A percentile compares a stretch with the other conserved stretches of the same genome.
phyloP scores from a whole-genome alignment of 768 basidiomycete species.

The Chiua virens region DNA sequence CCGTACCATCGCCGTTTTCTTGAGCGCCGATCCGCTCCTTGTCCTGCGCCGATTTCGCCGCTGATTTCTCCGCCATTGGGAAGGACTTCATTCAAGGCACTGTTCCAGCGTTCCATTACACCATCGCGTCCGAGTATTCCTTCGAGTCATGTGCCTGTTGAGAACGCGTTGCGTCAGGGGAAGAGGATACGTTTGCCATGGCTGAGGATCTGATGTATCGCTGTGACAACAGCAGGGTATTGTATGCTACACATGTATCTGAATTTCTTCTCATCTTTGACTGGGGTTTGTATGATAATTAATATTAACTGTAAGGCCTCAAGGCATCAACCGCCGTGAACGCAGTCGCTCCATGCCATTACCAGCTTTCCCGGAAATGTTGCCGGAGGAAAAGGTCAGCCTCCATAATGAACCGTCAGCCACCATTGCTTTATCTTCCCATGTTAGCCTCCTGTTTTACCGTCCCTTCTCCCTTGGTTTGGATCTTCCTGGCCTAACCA shows the following conservation, averaged over 20 bases:
- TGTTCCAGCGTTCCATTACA: slow-evolving; percentile 30
- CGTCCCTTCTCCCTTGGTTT: slow-evolving; percentile 5
- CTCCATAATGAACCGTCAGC: slow-evolving; percentile 21
- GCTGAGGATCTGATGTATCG: slow-evolving; percentile 28
- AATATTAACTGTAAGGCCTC: not conserved
- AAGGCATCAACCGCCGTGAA: not conserved
- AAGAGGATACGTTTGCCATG: slow-evolving; percentile 32
- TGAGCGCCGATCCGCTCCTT: slow-evolving; percentile 21
- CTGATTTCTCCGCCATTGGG: slow-evolving; percentile 14
- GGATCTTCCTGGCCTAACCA: slow-evolving; percentile 2
- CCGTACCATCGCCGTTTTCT: slow-evolving; percentile 6
- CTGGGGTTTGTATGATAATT: slow-evolving; percentile 10
- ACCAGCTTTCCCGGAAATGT: not conserved
- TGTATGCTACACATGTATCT: slow-evolving; percentile 26
- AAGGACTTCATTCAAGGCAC: slow-evolving; percentile 22
- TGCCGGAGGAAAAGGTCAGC: slow-evolving; percentile 16
- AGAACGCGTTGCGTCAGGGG: slow-evolving; percentile 22
- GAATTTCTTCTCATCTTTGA: slow-evolving; percentile 9
- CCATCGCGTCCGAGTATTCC: slow-evolving; percentile 14
- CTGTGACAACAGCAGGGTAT: slow-evolving; percentile 1
- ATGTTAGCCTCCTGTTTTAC: slow-evolving; percentile 8
- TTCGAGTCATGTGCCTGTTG: slow-evolving; percentile 18
- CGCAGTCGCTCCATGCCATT: not conserved
- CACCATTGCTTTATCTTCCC: slow-evolving; percentile 2
- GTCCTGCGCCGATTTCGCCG: slow-evolving; percentile 8